Evolutionary conservation across 495 filamentous ascomycete species (phyloP).

Genomic region (Jackrogersella minutella): DNA sequence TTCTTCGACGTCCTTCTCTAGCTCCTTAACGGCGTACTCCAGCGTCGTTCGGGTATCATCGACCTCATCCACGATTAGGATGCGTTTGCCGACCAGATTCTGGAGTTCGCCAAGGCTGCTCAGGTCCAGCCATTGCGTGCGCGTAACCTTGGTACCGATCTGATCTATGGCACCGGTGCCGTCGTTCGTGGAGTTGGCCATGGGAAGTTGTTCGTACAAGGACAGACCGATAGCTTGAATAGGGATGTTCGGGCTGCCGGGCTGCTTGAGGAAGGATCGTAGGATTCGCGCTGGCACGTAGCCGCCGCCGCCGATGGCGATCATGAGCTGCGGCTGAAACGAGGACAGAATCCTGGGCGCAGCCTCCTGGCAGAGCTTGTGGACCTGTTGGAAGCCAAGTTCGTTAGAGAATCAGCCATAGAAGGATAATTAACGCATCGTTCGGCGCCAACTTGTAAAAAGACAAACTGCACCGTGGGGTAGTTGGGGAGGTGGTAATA

Average conservation of each 20-base stretch:
- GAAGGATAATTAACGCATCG: neutral
- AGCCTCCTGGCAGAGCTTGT: conserved; percentile 91
- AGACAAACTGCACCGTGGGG: conserved; percentile 11
- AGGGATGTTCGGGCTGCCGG: conserved; percentile 90
- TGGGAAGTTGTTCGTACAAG: conserved; percentile 85
- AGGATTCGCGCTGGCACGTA: conserved; percentile 98
- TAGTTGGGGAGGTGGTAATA: conserved; percentile 16
- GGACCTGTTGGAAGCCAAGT: conserved; percentile 67
- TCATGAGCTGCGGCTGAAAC: conserved; percentile 93
- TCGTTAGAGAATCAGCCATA: conserved; percentile 23
- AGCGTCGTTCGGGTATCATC: conserved; percentile 97
- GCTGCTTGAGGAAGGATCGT: conserved; percentile 93
- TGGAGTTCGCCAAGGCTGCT: conserved; percentile 83
- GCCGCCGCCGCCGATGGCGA: conserved; percentile 97
- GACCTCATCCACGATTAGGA: conserved; percentile 98
- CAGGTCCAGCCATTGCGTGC: conserved; percentile 98
- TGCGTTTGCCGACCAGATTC: conserved; percentile 94
- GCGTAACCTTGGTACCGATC: conserved; percentile 91
- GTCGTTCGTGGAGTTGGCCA: conserved; percentile 42
- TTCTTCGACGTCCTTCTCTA: conserved; percentile 93
- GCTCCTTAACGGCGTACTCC: conserved; percentile 94
- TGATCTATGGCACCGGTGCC: conserved; percentile 66
- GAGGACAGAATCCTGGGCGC: conserved; percentile 81
- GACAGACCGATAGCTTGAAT: conserved; percentile 99
- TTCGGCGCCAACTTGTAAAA: conserved; percentile 5